Evolutionary conservation across 2,329 filamentous ascomycete species (phyloP), one percentile per base, ranked within the genome.

Genomic region (Monosporascus sp.): DNA sequence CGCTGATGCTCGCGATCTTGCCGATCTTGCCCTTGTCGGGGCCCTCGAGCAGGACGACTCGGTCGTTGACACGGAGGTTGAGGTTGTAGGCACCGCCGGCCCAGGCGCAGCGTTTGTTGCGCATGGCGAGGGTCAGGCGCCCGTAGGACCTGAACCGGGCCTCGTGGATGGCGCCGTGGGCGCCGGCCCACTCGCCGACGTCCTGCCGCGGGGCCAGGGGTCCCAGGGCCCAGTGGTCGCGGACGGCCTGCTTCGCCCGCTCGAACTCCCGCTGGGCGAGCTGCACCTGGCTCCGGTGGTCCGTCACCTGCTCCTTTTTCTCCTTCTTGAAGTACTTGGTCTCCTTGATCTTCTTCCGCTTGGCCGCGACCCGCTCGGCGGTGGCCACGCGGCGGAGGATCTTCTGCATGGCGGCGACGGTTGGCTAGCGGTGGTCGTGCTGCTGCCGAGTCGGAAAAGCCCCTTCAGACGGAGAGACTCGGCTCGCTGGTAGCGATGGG

Each of bases 1-100:
- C 57, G 59, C 83, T 73, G 46, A 95, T 74, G 1, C 74, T 69
- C 55, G 68, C 70, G 45, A 97, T 82, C n/a, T 75, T 74, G 49
- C 89, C 89, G 71, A 99, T 94, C 74, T 87, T 89, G 64, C 91
- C 91, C 74, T 86, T 88, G 65, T 94, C 88, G 37, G 79, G 80
- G 8, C 93, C 92, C 56, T 87, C 83, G 51, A 91, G 73, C 54
- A 97, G 74, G 51, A 93, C 89, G 35, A 97, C 91, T 55, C 94
- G 82, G 71, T 97, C 94, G 7, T 86, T 85, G 4, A 73, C 66
- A 24, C 78, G 80, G 54, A 92, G 74, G 60, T 84, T 87, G 56
- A 89, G 75, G 68, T 79, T 78, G 60, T 75, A 74, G 35, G 70
- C 60, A 37, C 77, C 78, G 45, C 81, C 79, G n/a, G 78, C 78